phyloP scores from a whole-genome alignment of 2,329 filamentous ascomycete genomes.

The Aureobasidium sp. region DNA sequence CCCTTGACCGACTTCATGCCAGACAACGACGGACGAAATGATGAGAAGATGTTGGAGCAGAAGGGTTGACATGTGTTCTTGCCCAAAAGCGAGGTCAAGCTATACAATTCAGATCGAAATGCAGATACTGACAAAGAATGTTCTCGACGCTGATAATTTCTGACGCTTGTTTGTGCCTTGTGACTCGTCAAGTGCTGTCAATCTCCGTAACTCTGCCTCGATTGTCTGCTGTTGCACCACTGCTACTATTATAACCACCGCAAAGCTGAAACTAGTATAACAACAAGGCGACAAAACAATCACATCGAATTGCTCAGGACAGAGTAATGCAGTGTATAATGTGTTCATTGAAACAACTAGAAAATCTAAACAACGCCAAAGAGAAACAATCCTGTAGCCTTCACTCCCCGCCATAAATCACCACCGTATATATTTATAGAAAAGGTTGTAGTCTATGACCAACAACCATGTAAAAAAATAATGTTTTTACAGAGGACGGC shows the following conservation, averaged over 20 bases:
- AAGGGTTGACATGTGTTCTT: background rate
- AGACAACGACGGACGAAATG: background rate
- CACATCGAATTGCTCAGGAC: background rate
- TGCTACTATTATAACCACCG: too few relatives aligned
- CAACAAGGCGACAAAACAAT: too few relatives aligned
- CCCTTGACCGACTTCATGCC: too few relatives aligned
- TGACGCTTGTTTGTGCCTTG: too few relatives aligned
- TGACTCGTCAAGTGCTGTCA: too few relatives aligned
- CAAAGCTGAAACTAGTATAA: too few relatives aligned
- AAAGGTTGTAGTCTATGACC: background rate
- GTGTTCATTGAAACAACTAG: background rate
- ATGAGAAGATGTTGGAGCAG: background rate
- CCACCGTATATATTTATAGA: background rate
- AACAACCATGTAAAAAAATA: background rate
- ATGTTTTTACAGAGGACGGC: conserved; percentile 1
- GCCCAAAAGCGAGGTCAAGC: too few relatives aligned
- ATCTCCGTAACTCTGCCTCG: too few relatives aligned
- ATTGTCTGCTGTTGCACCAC: too few relatives aligned
- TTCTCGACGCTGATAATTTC: too few relatives aligned
- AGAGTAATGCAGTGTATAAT: background rate
- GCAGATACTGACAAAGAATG: background rate
- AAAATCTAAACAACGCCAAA: background rate
- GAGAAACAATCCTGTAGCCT: background rate
- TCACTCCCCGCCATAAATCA: background rate
- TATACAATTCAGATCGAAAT: background rate